Base-by-base conservation (phyloP, 1,284 basidiomycete genomes). In the Sphagnurus paluster region DNA sequence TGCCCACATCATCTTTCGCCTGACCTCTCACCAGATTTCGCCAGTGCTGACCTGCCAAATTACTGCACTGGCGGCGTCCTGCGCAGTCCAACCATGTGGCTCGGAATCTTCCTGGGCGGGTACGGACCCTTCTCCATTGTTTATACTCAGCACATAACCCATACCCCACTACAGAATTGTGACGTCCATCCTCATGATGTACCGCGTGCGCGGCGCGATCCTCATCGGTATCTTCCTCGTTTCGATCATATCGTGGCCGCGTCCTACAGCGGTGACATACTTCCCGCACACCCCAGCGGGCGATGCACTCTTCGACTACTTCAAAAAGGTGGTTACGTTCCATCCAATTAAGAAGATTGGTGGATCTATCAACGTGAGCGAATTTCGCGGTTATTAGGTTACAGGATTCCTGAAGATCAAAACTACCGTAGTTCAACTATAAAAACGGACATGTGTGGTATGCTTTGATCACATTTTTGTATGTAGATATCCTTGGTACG, bases 21-120 rank as follows among this genome's bases (percentile, higher is more conserved):
- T 50, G 20, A 41, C 8, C 16, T 29, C 16, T n/a, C 16, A 6
- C 11, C 23, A 55, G 69, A 71, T 39, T 67, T 55, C 32, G 32
- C 60, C 26, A 60, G 61, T 32, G 42, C 58, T 0, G 63, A 64
- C 50, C 65, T 86, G 20, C 69, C 79, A 2, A 58, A 79, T 42
- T 90, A 81, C 64, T 95, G 92, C 56, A 66, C 68, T 5, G 65
- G 71, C n/a, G 80, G 77, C 47, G 84, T 91, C 9, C 67, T 93
- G 32, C 85, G 80, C 47, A 81, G 71, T 54, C 90, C 89, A 2
- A 87, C 83, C 4, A 81, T 90, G 67, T 95, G 92, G 92, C 71
- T 94, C n/a, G 92, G 93, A 42, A 81, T 94, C 49, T 91, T 93
- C 67, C 70, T 84, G 14, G 92, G 92, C 54, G 93, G 92, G 81